Evolutionary conservation across 2,329 filamentous ascomycete species (phyloP).

Genomic region (Pseudocercospora vitis): DNA sequence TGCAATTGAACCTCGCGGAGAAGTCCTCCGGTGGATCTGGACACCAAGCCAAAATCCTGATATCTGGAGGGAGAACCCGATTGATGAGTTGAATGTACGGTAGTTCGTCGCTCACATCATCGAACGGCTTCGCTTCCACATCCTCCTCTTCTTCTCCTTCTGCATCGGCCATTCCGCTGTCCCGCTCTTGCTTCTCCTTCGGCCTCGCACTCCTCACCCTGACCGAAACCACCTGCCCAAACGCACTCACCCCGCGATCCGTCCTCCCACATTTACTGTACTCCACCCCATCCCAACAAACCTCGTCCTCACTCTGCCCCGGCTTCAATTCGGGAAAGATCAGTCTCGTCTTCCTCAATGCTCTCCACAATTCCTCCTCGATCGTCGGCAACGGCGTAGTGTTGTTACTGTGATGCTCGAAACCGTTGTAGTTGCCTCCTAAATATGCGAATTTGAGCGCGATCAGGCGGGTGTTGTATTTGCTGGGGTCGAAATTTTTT

Average conservation of each 20-base stretch:
- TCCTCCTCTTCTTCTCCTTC: conserved; percentile 18
- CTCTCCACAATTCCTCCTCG: conserved; percentile 92
- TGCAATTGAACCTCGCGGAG: conserved; percentile 88
- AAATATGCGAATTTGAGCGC: conserved; percentile 93
- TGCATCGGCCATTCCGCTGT: conserved; percentile 15
- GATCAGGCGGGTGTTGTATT: conserved; percentile 79
- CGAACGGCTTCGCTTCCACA: conserved; percentile 44
- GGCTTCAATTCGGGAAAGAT: conserved; percentile 64
- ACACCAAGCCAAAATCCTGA: conserved; percentile 90
- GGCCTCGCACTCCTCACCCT: conserved; percentile 78
- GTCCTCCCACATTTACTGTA: conserved; percentile 96
- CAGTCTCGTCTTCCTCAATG: conserved; percentile 75
- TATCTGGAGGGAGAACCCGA: conserved; percentile 81
- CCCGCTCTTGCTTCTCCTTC: conserved; percentile 21
- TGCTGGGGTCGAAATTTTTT: conserved; percentile 68
- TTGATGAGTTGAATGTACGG: conserved; percentile 83
- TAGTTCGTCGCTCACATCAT: conserved; percentile 77
- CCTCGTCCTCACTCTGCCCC: conserved; percentile 44
- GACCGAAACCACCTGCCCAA: conserved; percentile 89
- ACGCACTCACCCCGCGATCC: conserved; percentile 90
- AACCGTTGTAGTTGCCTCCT: conserved; percentile 87
- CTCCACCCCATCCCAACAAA: conserved; percentile 81
- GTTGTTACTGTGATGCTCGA: conserved; percentile 78
- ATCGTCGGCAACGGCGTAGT: conserved; percentile 72
- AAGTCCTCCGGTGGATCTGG: conserved; percentile 76